Conservation (phyloP, 192 early-diverging fungal genomes). For the Rhizoclosmatium globosum region DNA sequence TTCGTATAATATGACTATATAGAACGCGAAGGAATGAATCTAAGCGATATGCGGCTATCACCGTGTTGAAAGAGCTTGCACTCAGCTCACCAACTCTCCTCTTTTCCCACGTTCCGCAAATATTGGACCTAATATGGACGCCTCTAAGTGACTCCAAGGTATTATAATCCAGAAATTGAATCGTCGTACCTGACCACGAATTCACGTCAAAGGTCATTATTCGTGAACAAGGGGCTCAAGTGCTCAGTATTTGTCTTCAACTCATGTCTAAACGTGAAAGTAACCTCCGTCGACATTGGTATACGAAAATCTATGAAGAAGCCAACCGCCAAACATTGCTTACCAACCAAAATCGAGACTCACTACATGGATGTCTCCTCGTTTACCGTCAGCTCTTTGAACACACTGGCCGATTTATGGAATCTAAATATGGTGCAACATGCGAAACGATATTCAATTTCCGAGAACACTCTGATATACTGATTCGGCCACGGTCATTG, state of each 20-base stretch:
- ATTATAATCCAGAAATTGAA: neutral
- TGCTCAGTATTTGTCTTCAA: constrained; percentile 77
- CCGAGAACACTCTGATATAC: constrained; percentile 78
- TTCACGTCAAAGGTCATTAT: constrained; percentile 61
- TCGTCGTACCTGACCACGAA: neutral
- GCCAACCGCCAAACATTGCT: constrained; percentile 70
- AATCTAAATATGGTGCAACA: constrained; percentile 75
- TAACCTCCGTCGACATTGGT: constrained; percentile 68
- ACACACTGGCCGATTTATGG: constrained; percentile 89
- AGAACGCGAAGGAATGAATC: constrained; percentile 78
- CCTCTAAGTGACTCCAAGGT: constrained; percentile 81
- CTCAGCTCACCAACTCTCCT: constrained; percentile 84
- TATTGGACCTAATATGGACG: constrained; percentile 87
- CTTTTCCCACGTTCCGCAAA: constrained; percentile 79
- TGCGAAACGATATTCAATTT: constrained; percentile 79
- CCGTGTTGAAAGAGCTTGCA: constrained; percentile 79
- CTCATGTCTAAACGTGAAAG: constrained; percentile 82
- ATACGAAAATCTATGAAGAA: constrained; percentile 84
- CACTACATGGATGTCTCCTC: constrained; percentile 87
- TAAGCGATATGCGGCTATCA: constrained; percentile 79
- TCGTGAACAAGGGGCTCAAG: constrained; percentile 82
- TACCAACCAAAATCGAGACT: constrained; percentile 67
- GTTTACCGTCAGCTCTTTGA: constrained; percentile 80
- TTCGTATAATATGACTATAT: neutral
- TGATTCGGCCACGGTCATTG: constrained; percentile 85